These are phyloP conservation scores for Fomitopsis betulina DNA, from an alignment of 1,284 basidiomycete genomes.

Conservation along the genomic window DNA sequence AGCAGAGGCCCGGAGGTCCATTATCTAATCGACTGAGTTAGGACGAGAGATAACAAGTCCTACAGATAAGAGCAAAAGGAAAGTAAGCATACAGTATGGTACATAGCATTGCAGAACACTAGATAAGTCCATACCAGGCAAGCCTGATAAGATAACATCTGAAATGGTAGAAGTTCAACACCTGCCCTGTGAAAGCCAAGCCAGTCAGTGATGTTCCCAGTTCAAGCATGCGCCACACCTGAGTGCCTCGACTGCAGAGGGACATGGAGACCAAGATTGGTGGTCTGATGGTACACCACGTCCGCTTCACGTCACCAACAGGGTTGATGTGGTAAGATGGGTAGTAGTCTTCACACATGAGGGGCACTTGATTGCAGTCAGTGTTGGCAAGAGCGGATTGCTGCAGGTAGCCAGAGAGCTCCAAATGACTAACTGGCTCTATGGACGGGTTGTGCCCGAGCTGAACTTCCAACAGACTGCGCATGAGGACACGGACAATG, in stretches of 20 bases:
- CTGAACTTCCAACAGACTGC: background rate
- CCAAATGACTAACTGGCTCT: background rate
- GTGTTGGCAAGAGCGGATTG: background rate
- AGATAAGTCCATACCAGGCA: no score
- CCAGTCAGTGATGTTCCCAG: background rate
- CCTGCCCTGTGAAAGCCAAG: no score
- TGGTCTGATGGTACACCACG: constrained; percentile 3
- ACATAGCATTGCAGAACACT: no score
- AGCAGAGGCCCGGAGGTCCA: no score
- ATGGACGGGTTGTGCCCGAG: constrained; percentile 12
- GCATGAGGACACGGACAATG: constrained; percentile 1
- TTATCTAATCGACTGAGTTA: no score
- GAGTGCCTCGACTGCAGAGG: constrained; percentile 13
- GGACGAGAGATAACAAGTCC: no score
- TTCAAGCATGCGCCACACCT: constrained; percentile 10
- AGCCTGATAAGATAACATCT: no score
- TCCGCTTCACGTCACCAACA: background rate
- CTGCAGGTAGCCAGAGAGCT: background rate
- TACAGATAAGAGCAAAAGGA: no score
- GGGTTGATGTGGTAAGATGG: background rate
- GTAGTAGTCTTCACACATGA: background rate
- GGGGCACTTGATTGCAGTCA: background rate
- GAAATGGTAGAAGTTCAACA: no score
- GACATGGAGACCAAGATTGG: constrained; percentile 17
- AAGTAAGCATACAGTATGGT: no score